A percentile compares a stretch with the other conserved stretches of the same genome.
Conservation (phyloP, 106 monocot species). For the Posidonia australis region DNA sequence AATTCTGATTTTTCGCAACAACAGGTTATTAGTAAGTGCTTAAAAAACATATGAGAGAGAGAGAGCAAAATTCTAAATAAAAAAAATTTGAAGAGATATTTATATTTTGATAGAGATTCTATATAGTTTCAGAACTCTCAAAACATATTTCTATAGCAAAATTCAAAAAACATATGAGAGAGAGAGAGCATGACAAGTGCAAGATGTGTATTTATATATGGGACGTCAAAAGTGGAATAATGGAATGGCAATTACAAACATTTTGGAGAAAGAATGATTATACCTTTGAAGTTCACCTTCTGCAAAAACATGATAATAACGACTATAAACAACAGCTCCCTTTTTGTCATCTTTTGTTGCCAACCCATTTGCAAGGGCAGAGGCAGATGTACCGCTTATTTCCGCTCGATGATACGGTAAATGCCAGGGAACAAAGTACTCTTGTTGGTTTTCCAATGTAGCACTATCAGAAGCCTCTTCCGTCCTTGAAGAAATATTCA, state of each 20-base stretch:
- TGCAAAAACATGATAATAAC: slow-evolving; percentile 95
- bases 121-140: too few species aligned
- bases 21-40: too few species aligned
- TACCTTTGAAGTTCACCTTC: slow-evolving; percentile 97
- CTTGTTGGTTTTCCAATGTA: slow-evolving; percentile 37
- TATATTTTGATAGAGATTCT: too few species aligned
- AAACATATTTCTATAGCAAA: too few species aligned
- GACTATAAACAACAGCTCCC: slow-evolving; percentile 79
- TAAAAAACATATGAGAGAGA: too few species aligned
- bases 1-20: too few species aligned
- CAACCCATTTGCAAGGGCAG: slow-evolving; percentile 61
- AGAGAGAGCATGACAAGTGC: too few species aligned
- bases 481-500: not conserved
- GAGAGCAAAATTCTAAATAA: too few species aligned
- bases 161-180: too few species aligned
- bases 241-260: not conserved
- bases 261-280: not conserved
- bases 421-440: slow-evolving; percentile 99
- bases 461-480: slow-evolving; percentile 2
- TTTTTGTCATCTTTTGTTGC: slow-evolving; percentile 91
- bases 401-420: slow-evolving; percentile 95
- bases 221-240: not conserved
- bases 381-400: slow-evolving; percentile 52
- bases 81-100: too few species aligned
- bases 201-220: too few species aligned